A percentile compares a stretch with the other conserved stretches of the same genome.
These are phyloP conservation scores for Cyanophora paradoxa DNA, from an alignment of 78 protist genomes.

Conservation along the genomic window DNA sequence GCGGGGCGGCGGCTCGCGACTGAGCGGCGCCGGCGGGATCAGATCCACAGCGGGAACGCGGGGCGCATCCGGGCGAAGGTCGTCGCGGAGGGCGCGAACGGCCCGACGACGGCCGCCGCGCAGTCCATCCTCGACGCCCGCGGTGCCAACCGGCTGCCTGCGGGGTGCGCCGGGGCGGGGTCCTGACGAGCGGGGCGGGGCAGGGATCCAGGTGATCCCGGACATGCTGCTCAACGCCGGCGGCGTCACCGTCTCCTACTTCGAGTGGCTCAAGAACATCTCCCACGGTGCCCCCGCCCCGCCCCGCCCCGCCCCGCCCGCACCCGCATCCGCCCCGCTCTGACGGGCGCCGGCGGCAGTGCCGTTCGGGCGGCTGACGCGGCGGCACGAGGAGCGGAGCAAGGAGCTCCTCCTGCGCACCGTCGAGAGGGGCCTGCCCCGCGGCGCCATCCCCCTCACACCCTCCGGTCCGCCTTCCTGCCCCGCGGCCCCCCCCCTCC, in stretches of 20 bases:
- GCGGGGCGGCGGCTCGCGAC: too few relatives aligned
- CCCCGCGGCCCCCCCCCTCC: neutral
- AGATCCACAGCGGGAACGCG: slow-evolving; percentile 11
- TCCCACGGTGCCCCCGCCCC: slow-evolving; percentile 8
- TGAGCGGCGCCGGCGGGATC: too few relatives aligned
- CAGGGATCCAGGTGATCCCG: slow-evolving; percentile 7
- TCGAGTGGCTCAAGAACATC: slow-evolving; percentile 37
- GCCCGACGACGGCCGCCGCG: slow-evolving; percentile 17
- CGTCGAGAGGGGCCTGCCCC: neutral
- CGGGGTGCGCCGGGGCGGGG: too few relatives aligned
- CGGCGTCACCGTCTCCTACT: slow-evolving; percentile 20
- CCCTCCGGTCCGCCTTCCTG: neutral
- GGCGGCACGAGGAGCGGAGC: slow-evolving; percentile 4
- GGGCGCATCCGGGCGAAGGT: slow-evolving; percentile 5
- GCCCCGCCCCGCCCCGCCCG: too few relatives aligned
- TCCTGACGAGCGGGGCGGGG: too few relatives aligned
- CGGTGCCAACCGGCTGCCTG: too few relatives aligned
- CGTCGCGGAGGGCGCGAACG: slow-evolving; percentile 33
- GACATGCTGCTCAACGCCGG: slow-evolving; percentile 31
- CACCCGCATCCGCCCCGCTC: too few relatives aligned
- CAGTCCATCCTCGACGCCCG: neutral
- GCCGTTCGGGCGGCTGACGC: slow-evolving; percentile 17
- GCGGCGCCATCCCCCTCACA: neutral
- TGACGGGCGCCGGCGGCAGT: too few relatives aligned
- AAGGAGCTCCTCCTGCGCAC: neutral